A percentile compares a stretch with the other conserved stretches of the same genome.
These are phyloP conservation scores for Mycocentrospora acerina DNA, from an alignment of 2,329 filamentous ascomycete species.

Conservation along the genomic window DNA sequence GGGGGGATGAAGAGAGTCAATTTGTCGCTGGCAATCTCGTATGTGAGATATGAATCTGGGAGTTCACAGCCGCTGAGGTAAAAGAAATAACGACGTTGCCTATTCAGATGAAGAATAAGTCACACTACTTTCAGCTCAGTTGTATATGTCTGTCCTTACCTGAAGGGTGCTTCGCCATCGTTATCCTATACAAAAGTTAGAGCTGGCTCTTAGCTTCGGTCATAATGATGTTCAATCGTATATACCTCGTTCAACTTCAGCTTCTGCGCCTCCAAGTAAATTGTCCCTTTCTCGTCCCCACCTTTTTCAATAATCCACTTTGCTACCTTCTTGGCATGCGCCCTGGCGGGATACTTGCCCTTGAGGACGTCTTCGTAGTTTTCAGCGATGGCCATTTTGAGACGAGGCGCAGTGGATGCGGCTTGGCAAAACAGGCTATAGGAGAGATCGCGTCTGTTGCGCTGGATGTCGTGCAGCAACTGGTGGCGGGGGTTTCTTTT, in stretches of 20 bases:
- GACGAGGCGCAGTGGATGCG: slow-evolving; percentile 4
- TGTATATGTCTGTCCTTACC: slow-evolving; percentile 50
- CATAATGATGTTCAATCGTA: background rate
- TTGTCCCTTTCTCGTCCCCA: slow-evolving; percentile 66
- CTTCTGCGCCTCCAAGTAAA: slow-evolving; percentile 87
- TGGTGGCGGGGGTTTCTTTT: too few relatives aligned
- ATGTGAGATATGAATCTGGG: slow-evolving; percentile 77
- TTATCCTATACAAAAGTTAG: slow-evolving; percentile 61
- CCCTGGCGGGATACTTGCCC: slow-evolving; percentile 77
- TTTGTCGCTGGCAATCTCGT: slow-evolving; percentile 72
- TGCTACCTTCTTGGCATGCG: slow-evolving; percentile 80
- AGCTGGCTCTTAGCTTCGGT: background rate
- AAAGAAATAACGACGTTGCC: slow-evolving; percentile 90
- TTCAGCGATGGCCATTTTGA: slow-evolving; percentile 33
- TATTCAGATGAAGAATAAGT: slow-evolving; percentile 36
- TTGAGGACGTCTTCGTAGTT: slow-evolving; percentile 47
- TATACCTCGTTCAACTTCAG: slow-evolving; percentile 71
- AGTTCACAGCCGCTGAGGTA: slow-evolving; percentile 87
- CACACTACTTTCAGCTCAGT: background rate
- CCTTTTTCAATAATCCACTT: slow-evolving; percentile 70
- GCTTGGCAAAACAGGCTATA: slow-evolving; percentile 3
- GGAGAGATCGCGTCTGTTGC: background rate
- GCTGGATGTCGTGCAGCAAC: too few relatives aligned
- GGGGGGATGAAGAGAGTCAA: slow-evolving; percentile 90
- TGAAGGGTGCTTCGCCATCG: slow-evolving; percentile 78